Evolutionary conservation across 495 filamentous ascomycete genomes (phyloP).

Genomic region (Hypoxylon trugodes): DNA sequence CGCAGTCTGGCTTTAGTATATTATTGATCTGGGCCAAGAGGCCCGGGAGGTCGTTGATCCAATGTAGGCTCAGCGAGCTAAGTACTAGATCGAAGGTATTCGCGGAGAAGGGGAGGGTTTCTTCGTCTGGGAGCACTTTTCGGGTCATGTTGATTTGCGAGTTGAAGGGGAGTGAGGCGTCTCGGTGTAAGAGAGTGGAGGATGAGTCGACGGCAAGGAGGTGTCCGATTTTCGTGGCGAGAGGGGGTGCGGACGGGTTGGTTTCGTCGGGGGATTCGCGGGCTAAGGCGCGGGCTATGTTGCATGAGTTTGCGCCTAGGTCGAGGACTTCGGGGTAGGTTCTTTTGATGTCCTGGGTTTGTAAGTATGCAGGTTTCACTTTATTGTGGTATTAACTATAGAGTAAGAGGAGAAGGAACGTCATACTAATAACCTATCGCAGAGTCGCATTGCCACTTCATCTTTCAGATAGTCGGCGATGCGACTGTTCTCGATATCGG

Average conservation of each 20-base stretch:
- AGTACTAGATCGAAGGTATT: slow-evolving; percentile 88
- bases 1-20: slow-evolving; percentile 86
- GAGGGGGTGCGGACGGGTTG: slow-evolving; percentile 59
- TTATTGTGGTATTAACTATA: not conserved
- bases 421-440: slow-evolving; percentile 82
- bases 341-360: slow-evolving; percentile 86
- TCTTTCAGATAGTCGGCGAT: slow-evolving; percentile 91
- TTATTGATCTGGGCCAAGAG: slow-evolving; percentile 81
- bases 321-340: slow-evolving; percentile 86
- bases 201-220: slow-evolving; percentile 86
- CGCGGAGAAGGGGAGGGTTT: slow-evolving; percentile 76
- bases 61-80: slow-evolving; percentile 88
- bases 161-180: slow-evolving; percentile 81
- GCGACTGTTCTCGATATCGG: slow-evolving; percentile 72
- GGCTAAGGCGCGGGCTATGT: slow-evolving; percentile 83
- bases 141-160: slow-evolving; percentile 72
- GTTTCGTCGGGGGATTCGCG: slow-evolving; percentile 69
- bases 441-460: slow-evolving; percentile 85
- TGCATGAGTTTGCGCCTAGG: slow-evolving; percentile 93
- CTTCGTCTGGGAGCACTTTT: slow-evolving; percentile 74
- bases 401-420: not conserved
- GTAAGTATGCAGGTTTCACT: too few relatives aligned
- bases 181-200: slow-evolving; percentile 78
- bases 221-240: slow-evolving; percentile 70
- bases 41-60: slow-evolving; percentile 95